These are phyloP conservation scores for Kazachstania sp. DNA, from an alignment of 1,139 yeast genomes.

Conservation along the genomic window DNA sequence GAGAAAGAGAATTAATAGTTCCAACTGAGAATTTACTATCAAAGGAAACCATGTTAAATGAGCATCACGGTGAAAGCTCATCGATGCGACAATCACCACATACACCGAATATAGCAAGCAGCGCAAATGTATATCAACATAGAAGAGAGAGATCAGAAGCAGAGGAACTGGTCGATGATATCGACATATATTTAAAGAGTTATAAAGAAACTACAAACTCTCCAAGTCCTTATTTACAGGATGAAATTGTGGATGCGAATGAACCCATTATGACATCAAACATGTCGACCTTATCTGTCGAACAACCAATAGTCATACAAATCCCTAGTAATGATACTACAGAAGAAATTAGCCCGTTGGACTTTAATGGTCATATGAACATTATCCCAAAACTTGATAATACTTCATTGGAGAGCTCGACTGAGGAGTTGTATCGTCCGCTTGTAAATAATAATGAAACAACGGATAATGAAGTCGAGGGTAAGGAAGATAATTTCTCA, in stretches of 20 bases:
- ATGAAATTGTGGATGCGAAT: neutral
- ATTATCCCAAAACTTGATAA: neutral
- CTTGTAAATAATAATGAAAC: neutral
- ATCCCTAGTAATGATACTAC: neutral
- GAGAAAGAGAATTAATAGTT: neutral
- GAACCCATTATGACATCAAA: neutral
- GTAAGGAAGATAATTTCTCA: neutral
- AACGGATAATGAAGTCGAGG: neutral
- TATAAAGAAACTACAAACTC: constrained; percentile 6
- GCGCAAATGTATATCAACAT: constrained; percentile 10
- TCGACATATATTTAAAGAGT: constrained; percentile 22
- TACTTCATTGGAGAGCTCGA: neutral
- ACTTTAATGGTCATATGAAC: neutral
- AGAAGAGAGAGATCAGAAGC: constrained; percentile 28
- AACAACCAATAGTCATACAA: neutral
- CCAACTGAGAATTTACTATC: constrained; percentile 1
- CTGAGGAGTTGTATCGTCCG: neutral
- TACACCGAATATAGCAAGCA: neutral
- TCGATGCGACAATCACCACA: neutral
- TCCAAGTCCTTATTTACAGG: neutral
- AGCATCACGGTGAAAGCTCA: neutral
- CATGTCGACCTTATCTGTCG: neutral
- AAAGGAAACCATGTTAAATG: neutral
- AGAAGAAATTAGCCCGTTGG: neutral
- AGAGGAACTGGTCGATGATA: constrained; percentile 29